Evolutionary conservation across 2,329 filamentous ascomycete species (phyloP).

Genomic region (Xylaria sp.): DNA sequence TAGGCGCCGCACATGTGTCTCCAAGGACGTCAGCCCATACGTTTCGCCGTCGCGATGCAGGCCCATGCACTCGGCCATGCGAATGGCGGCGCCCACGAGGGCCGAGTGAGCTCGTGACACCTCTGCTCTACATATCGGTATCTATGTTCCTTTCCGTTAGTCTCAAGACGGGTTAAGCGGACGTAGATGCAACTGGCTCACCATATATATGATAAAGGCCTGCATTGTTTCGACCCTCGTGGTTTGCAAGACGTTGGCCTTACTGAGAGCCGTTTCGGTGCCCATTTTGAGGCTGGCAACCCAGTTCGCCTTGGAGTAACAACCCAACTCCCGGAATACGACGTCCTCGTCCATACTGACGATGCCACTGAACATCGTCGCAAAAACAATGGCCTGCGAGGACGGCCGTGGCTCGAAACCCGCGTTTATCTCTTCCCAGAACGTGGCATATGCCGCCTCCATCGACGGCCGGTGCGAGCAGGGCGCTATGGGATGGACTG

Average conservation of each 20-base stretch:
- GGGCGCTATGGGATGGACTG: conserved; percentile 75
- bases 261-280: conserved; percentile 73
- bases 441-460: conserved; percentile 70
- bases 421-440: conserved; percentile 71
- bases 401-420: conserved; percentile 72
- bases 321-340: conserved; percentile 64
- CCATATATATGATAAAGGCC: conserved; percentile 80
- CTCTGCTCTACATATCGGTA: conserved; percentile 77
- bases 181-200: conserved; percentile 52
- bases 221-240: conserved; percentile 79
- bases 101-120: conserved; percentile 79
- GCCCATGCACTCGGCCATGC: conserved; percentile 82
- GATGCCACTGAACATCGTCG: conserved; percentile 74
- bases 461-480: conserved; percentile 75
- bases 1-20: conserved; percentile 76
- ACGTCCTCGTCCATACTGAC: conserved; percentile 71
- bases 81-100: conserved; percentile 75
- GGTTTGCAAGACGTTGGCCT: conserved; percentile 77
- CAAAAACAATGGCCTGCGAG: conserved; percentile 75
- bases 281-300: conserved; percentile 72
- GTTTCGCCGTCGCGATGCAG: conserved; percentile 76
- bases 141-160: conserved; percentile 55
- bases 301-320: conserved; percentile 64
- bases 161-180: background rate
- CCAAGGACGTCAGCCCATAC: conserved; percentile 73